phyloP scores from a whole-genome alignment of 108 stramenopile genomes.

The Licmophora abbreviata region DNA sequence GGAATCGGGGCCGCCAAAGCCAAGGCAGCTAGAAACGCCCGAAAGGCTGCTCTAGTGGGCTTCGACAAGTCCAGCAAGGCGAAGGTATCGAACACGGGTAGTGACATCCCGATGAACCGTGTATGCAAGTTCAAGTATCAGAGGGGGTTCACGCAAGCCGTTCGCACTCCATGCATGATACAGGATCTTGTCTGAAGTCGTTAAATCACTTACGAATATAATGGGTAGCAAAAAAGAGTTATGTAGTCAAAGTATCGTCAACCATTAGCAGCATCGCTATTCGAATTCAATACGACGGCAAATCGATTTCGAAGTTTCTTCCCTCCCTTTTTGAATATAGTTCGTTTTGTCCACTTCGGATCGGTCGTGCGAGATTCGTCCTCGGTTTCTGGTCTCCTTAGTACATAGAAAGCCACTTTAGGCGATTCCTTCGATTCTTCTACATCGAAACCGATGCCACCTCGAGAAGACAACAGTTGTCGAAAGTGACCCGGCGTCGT shows the following conservation, averaged over 20 bases:
- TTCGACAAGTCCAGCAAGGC: conserved; percentile 38
- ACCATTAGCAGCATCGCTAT: not conserved
- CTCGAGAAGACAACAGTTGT: conserved; percentile 34
- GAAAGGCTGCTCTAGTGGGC: conserved; percentile 50
- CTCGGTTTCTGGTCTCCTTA: conserved; percentile 30
- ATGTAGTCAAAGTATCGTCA: not conserved
- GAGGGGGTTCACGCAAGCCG: conserved; percentile 81
- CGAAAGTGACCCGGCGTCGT: conserved; percentile 42
- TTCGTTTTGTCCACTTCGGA: conserved; percentile 7
- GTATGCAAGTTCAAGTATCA: conserved; percentile 75
- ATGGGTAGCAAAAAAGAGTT: not conserved
- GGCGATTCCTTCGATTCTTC: conserved; percentile 60
- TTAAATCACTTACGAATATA: too few species aligned
- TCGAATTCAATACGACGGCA: conserved; percentile 37
- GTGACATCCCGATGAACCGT: conserved; percentile 50
- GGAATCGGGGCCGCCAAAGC: conserved; percentile 50
- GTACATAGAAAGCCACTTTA: conserved; percentile 71
- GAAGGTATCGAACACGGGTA: conserved; percentile 69
- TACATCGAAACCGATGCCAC: conserved; percentile 61
- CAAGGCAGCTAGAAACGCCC: conserved; percentile 48
- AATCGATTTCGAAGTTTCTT: conserved; percentile 75
- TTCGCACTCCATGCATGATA: conserved; percentile 51
- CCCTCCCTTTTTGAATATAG: conserved; percentile 36
- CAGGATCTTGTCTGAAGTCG: conserved; percentile 44
- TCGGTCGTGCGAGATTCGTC: not conserved